A percentile compares a stretch with the other conserved stretches of the same genome.
These are phyloP conservation scores for Leccinum pseudoinsigne DNA, from an alignment of 1,284 basidiomycete species.

Conservation along the genomic window DNA sequence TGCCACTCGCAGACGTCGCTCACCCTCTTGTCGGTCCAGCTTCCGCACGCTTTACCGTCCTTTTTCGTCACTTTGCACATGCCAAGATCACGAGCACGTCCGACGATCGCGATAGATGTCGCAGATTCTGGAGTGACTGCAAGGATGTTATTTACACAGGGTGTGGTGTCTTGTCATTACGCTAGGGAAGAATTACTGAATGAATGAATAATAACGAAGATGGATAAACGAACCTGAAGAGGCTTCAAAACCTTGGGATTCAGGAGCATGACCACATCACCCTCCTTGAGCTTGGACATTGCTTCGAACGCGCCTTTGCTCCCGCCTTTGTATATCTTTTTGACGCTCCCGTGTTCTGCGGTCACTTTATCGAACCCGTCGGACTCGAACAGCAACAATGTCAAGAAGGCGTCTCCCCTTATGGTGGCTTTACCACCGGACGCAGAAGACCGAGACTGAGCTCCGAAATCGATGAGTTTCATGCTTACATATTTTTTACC, in stretches of 20 bases:
- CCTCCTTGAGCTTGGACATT: constrained; percentile 82
- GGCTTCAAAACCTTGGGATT: constrained; percentile 89
- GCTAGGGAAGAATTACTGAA: background rate
- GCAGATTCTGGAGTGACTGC: constrained; percentile 85
- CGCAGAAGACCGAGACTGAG: constrained; percentile 51
- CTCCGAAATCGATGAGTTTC: constrained; percentile 83
- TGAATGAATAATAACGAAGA: background rate
- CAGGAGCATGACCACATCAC: constrained; percentile 86
- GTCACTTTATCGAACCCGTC: constrained; percentile 62
- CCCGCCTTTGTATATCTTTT: constrained; percentile 81
- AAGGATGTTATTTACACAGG: constrained; percentile 75
- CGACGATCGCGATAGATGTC: constrained; percentile 81
- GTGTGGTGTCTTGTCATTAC: constrained; percentile 29
- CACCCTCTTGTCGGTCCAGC: constrained; percentile 86
- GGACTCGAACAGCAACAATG: constrained; percentile 86
- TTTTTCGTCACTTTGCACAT: constrained; percentile 76
- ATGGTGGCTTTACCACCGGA: constrained; percentile 55
- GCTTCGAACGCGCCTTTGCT: constrained; percentile 91
- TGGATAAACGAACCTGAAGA: constrained; percentile 58
- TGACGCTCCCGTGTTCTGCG: constrained; percentile 47
- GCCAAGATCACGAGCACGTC: constrained; percentile 83
- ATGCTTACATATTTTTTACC: constrained; percentile 87
- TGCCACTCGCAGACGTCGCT: constrained; percentile 91
- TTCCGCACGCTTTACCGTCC: constrained; percentile 80
- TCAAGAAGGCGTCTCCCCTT: constrained; percentile 82